Base-by-base conservation (phyloP, 208 protist genomes). In the Acanthamoeba triangularis region DNA sequence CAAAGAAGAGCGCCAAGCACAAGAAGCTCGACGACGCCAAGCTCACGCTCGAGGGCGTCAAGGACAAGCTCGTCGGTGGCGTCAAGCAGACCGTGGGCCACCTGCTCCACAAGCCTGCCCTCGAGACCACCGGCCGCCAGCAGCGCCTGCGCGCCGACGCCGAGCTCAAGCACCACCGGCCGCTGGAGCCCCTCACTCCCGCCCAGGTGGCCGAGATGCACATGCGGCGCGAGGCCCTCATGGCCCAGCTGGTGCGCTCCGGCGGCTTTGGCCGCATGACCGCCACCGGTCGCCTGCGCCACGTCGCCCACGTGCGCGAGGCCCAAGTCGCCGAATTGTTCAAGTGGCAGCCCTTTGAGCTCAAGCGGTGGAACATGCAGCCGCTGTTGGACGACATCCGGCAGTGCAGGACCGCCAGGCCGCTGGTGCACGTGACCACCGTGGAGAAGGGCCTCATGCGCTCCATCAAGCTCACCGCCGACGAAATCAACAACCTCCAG, bases 51-150 rank as follows among this genome's bases (percentile, higher is more conserved):
- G 47, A 87, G 49, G 78, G 78, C 41, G 78, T 87, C 49, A 87
- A 87, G 78, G 85, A 92, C 85, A 92, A 92, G 59, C 59, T 92
- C 30, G 7, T 74, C 3, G 85, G 85, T 35, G 85, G 85, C n/a
- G 85, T 92, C 85, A 92, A 92, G 59, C 56, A 92, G 25, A 74
- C 8, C 16, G 63, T 74, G 6, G 85, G 85, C 85, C 54, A 92
- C 25, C 14, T 92, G 8, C 41, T 92, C 23, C 18, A 41, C 52
- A 47, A 74, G 14, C 30, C 20, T 8, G 37, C 47, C 4, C 85
- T 92, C 20, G 85, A 74, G 33, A 20, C n/a, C 85, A 30, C 72
- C 23, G 85, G 85, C 16, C 56, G 52, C 59, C 7, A 87, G 47
- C 78, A 87, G 49, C 11, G 23, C 1, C 7, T n/a, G 28, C 33